Base-by-base conservation (phyloP, 805 yeast genomes). In the Teunomyces gatunensis region DNA sequence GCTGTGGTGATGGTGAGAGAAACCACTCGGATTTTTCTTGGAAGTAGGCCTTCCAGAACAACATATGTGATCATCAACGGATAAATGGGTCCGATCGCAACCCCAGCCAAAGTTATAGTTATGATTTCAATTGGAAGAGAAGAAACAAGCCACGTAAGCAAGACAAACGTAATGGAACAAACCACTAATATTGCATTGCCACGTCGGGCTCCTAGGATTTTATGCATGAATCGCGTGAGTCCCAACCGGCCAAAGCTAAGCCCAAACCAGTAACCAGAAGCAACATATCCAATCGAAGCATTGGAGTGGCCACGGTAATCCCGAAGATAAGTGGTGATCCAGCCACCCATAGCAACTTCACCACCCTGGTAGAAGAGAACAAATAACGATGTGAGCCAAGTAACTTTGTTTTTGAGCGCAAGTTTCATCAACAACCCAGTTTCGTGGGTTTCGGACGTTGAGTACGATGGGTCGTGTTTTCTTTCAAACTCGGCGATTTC, bases 261-360 rank as follows among this genome's bases (percentile, higher is more conserved):
- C n/a, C 63, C 62, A 1, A 57, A 59, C 60, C 60, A 59, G 47
- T 57, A 58, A 0, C 62, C 63, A 34, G 58, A 54, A 52, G 56
- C 57, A 13, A 57, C 61, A 37, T 59, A 58, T 1, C 63, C 63
- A 23, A 50, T 53, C 1, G 55, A 49, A n/a, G 46, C 50, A 13
- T 21, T 35, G 13, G 29, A 46, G 9, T 57, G 54, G 37, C 53
- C 50, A 9, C 61, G 51, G 42, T 55, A 59, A 33, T 55, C 63
- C 20, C 58, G 49, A 39, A 59, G 52, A 36, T 55, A 59, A 17
- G 63, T 52, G 13, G 59, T 60, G n/a, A 56, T 54, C 62, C 63
- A 59, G 18, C 63, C 63, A 17, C 61, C 63, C 37, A 59, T 41
- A 10, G 57, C 47, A 1, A 58, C 61, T 42, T 59, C 63, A 7